Evolutionary conservation across 257 asterid genomes (phyloP).

Genomic region (Ajuga chamaepitys): DNA sequence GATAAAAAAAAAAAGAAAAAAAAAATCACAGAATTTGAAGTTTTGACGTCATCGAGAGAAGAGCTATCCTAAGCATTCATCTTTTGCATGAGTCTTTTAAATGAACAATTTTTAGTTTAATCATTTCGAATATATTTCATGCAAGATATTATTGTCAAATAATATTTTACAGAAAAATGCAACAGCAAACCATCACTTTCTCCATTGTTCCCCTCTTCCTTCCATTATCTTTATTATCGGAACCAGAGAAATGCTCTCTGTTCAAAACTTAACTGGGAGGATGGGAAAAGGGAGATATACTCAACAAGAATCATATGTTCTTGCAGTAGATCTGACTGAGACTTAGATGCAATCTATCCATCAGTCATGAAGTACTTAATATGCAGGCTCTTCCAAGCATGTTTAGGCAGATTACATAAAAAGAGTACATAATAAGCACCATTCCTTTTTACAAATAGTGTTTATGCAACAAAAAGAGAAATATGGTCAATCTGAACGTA

Average conservation of each 20-base stretch:
- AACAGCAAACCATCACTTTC: conserved; percentile 67
- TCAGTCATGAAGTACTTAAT: background rate
- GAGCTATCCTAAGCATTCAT: background rate
- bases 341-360: conserved; percentile 36
- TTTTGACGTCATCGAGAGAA: no score
- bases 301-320: background rate
- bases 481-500: conserved; percentile 36
- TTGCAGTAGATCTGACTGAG: conserved; percentile 3
- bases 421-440: background rate
- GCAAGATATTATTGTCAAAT: background rate
- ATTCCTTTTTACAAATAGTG: background rate
- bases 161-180: conserved; percentile 13
- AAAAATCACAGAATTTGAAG: no score
- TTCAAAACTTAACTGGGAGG: background rate
- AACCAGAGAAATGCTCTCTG: conserved; percentile 14
- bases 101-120: background rate
- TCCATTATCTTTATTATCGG: conserved; percentile 43
- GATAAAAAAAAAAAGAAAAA: no score
- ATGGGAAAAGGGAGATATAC: background rate
- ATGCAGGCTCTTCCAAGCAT: background rate
- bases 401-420: background rate
- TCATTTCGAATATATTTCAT: background rate
- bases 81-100: background rate
- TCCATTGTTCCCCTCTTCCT: conserved; percentile 72
- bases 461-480: background rate